Evolutionary conservation across 225 moss, liverwort and hornwort genomes (phyloP).

Genomic region (Pseudisothecium myosuroides): DNA sequence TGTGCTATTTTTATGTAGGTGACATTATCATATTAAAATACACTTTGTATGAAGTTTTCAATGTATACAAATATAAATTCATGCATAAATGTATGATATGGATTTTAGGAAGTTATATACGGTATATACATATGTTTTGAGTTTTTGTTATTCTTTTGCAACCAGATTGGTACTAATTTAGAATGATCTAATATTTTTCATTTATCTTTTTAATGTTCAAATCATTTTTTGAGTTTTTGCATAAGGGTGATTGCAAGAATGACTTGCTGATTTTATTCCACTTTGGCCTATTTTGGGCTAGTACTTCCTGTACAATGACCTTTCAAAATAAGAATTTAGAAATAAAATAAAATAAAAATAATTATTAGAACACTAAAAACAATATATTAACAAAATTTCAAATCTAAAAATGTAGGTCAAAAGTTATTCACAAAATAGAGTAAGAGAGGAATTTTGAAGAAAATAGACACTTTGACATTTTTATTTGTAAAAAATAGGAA

Average conservation of each 20-base stretch:
- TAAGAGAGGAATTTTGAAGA: too few species aligned
- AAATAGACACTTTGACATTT: too few species aligned
- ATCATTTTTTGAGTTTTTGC: not conserved
- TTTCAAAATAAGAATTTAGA: too few species aligned
- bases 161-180: not conserved
- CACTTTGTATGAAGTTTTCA: not conserved
- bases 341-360: too few species aligned
- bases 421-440: too few species aligned
- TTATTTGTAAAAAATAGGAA: too few species aligned
- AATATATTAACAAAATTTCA: too few species aligned
- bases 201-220: not conserved
- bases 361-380: too few species aligned
- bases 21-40: not conserved
- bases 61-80: not conserved
- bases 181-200: not conserved
- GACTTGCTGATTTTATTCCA: too few species aligned
- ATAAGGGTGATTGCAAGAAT: not conserved
- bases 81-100: not conserved
- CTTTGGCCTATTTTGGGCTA: too few species aligned
- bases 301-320: too few species aligned
- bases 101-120: not conserved
- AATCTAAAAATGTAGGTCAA: too few species aligned
- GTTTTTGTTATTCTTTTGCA: rapidly evolving
- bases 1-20: not conserved
- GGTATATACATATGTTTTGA: not conserved